phyloP scores from a whole-genome alignment of 371 early-diverging fungal genomes.

The Syncephalastrum sp. region DNA sequence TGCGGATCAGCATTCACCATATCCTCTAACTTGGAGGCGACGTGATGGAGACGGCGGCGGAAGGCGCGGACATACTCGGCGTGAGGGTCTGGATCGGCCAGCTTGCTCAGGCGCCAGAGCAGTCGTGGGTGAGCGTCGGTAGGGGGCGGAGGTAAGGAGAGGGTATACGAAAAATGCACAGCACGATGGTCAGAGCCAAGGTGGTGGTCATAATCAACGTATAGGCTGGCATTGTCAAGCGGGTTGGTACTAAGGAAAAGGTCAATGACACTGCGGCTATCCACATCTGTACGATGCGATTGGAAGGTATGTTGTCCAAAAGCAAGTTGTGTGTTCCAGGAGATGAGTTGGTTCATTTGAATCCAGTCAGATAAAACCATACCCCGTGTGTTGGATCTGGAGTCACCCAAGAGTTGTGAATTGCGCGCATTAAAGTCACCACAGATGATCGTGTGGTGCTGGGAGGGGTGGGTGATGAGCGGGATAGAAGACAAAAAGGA shows the following conservation, averaged over 20 bases:
- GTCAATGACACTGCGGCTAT: slow-evolving; percentile 12
- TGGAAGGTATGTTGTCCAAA: slow-evolving; percentile 13
- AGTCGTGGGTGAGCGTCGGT: neutral
- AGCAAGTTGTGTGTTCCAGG: slow-evolving; percentile 8
- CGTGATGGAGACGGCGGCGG: neutral
- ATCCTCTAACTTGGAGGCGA: no score
- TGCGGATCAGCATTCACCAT: no score
- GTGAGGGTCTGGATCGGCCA: neutral
- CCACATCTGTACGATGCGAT: no score
- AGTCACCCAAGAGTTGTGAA: slow-evolving; percentile 6
- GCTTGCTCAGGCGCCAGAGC: slow-evolving; percentile 1
- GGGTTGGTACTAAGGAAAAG: slow-evolving; percentile 7
- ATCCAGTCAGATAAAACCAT: slow-evolving; percentile 1
- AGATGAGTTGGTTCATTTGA: neutral
- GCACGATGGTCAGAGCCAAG: slow-evolving; percentile 11
- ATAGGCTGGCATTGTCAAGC: neutral
- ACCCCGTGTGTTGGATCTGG: slow-evolving; percentile 2
- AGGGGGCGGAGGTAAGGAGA: neutral
- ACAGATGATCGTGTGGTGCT: slow-evolving; percentile 12
- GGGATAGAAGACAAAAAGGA: no score
- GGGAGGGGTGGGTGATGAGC: no score
- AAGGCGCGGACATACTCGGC: slow-evolving; percentile 1
- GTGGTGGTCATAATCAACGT: slow-evolving; percentile 5
- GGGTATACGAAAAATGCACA: neutral
- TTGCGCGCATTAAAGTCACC: slow-evolving; percentile 27